Conservation (phyloP, 1,139 yeast genomes). For the Zygoascus meyerae region DNA sequence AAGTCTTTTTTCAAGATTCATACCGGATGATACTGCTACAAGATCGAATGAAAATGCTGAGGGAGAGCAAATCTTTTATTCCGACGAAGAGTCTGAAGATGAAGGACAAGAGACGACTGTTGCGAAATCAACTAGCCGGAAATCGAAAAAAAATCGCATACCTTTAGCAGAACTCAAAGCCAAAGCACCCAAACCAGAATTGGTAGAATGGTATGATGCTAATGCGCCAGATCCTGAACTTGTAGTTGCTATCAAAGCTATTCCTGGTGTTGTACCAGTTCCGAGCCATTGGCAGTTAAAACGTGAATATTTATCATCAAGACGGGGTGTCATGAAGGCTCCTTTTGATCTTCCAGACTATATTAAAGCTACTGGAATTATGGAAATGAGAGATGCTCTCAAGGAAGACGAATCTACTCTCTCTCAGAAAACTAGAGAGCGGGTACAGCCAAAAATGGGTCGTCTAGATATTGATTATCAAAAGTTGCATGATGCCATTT, state of each 20-base stretch:
- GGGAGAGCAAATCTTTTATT: constrained; percentile 29
- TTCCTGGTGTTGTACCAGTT: constrained; percentile 64
- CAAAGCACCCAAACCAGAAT: constrained; percentile 54
- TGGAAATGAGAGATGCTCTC: constrained; percentile 68
- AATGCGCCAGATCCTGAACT: constrained; percentile 77
- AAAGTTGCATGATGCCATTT: constrained; percentile 80
- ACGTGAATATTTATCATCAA: constrained; percentile 68
- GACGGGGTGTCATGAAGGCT: constrained; percentile 62
- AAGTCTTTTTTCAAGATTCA: constrained; percentile 14
- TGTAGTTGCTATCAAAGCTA: constrained; percentile 57
- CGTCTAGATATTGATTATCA: constrained; percentile 80
- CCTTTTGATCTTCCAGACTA: constrained; percentile 76
- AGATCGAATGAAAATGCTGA: constrained; percentile 14
- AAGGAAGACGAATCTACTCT: constrained; percentile 50
- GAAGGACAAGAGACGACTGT: constrained; percentile 22
- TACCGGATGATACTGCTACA: constrained; percentile 11
- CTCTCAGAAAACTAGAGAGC: constrained; percentile 72
- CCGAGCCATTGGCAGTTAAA: constrained; percentile 84
- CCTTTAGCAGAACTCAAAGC: constrained; percentile 67
- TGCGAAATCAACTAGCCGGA: constrained; percentile 33
- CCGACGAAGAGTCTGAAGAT: constrained; percentile 34
- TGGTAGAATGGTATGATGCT: constrained; percentile 82
- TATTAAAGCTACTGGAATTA: constrained; percentile 79
- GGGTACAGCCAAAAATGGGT: constrained; percentile 89
- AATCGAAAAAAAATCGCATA: constrained; percentile 46